Conservation (phyloP, 495 filamentous ascomycete genomes). For the Penicillium ucsense region DNA sequence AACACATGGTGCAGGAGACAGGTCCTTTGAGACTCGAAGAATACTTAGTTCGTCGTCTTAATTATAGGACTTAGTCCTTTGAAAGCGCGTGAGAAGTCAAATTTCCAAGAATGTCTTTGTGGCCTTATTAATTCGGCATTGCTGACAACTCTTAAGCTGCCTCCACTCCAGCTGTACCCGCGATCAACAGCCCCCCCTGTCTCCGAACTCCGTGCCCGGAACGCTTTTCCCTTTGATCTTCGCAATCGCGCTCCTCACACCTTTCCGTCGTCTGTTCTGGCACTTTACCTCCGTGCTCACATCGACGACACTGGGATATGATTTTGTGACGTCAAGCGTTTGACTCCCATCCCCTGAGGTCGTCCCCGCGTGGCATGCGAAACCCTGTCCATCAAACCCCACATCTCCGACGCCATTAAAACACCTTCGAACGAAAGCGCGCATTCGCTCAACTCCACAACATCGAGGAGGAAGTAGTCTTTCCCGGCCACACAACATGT, state of each 20-base stretch:
- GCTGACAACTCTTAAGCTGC: constrained; percentile 5
- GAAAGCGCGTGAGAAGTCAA: not conserved
- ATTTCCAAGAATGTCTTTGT: not conserved
- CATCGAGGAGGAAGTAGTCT: not conserved
- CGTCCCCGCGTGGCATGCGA: constrained; percentile 21
- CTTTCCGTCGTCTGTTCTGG: constrained; percentile 1
- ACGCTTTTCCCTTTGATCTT: too few relatives aligned
- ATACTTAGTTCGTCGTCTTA: not conserved
- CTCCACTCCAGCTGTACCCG: not conserved
- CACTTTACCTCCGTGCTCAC: constrained; percentile 5
- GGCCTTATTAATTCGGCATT: not conserved
- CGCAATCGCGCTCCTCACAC: not conserved
- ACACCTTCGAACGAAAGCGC: not conserved
- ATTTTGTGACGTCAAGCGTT: constrained; percentile 21
- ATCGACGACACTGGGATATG: constrained; percentile 19
- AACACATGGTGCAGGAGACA: constrained; percentile 6
- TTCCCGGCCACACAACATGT: constrained; percentile 22
- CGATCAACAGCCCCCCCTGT: constrained; percentile 16
- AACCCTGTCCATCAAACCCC: constrained; percentile 9
- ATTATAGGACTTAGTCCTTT: not conserved
- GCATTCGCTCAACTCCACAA: not conserved
- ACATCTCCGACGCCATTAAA: constrained; percentile 1
- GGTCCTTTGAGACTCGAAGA: constrained; percentile 1
- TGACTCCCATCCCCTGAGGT: constrained; percentile 22
- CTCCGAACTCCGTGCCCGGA: constrained; percentile 2